Conservation (phyloP, 2,329 filamentous ascomycete genomes). For the Cucurbitaria berberidis region DNA sequence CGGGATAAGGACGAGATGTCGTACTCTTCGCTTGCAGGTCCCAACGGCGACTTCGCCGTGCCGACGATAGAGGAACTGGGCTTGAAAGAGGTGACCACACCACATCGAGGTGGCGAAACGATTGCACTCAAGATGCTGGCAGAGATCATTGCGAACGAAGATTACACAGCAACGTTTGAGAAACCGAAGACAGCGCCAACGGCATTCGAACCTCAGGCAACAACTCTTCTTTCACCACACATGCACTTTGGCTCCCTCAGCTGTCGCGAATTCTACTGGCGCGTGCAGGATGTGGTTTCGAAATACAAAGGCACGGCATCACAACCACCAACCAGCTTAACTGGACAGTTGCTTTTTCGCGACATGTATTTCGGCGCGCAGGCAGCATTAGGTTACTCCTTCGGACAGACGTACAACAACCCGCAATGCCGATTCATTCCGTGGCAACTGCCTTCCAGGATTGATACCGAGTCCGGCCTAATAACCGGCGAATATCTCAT, state of each 20-base stretch:
- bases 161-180: slow-evolving; percentile 75
- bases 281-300: slow-evolving; percentile 67
- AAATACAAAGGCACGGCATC: slow-evolving; percentile 63
- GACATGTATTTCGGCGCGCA: slow-evolving; percentile 87
- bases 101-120: slow-evolving; percentile 74
- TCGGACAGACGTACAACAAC: slow-evolving; percentile 70
- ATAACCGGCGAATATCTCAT: slow-evolving; percentile 68
- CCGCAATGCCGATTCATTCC: slow-evolving; percentile 74
- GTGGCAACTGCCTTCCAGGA: slow-evolving; percentile 74
- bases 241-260: slow-evolving; percentile 76
- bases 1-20: slow-evolving; percentile 62
- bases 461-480: slow-evolving; percentile 52
- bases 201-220: slow-evolving; percentile 73
- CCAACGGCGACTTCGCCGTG: slow-evolving; percentile 71
- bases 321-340: slow-evolving; percentile 69
- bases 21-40: slow-evolving; percentile 69
- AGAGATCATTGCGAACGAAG: slow-evolving; percentile 64
- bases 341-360: slow-evolving; percentile 75
- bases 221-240: slow-evolving; percentile 74
- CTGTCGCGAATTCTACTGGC: slow-evolving; percentile 76
- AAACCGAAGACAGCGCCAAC: slow-evolving; percentile 79
- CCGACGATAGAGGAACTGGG: slow-evolving; percentile 75
- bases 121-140: slow-evolving; percentile 65
- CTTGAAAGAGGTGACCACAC: slow-evolving; percentile 64
- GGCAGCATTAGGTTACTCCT: slow-evolving; percentile 68